These are phyloP conservation scores for Wickerhamiella brachini DNA, from an alignment of 805 yeast genomes.

Conservation along the genomic window DNA sequence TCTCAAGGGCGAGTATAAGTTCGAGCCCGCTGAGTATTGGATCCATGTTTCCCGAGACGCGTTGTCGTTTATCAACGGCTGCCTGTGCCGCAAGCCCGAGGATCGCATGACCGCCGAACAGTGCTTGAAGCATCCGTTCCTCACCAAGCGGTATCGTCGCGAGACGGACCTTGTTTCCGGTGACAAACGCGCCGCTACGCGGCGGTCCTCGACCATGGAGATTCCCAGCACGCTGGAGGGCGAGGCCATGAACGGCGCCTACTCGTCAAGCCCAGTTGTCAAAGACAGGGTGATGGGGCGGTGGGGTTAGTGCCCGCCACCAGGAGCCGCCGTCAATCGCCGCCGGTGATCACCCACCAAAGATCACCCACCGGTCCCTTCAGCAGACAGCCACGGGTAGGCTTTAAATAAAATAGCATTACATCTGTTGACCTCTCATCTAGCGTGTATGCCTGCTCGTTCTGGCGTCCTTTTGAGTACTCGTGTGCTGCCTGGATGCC, in stretches of 20 bases:
- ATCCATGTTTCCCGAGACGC: constrained; percentile 37
- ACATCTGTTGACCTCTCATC: no score
- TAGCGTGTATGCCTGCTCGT: no score
- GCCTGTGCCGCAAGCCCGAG: constrained; percentile 35
- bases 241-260: constrained; percentile 24
- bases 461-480: no score
- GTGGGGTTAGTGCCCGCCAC: background rate
- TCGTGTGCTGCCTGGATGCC: no score
- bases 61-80: constrained; percentile 40
- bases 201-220: background rate
- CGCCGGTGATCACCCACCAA: no score
- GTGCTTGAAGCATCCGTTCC: constrained; percentile 34
- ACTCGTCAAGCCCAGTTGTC: constrained; percentile 19
- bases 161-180: constrained; percentile 11
- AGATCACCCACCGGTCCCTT: no score
- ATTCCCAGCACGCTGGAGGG: constrained; percentile 17
- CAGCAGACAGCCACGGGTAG: no score
- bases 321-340: no score
- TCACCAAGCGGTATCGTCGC: constrained; percentile 18
- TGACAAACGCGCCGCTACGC: constrained; percentile 19
- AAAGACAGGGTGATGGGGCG: constrained; percentile 2
- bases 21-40: constrained; percentile 52
- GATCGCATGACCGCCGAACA: constrained; percentile 35
- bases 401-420: no score
- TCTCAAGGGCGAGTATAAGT: constrained; percentile 39